Base-by-base conservation (phyloP, 768 basidiomycete genomes). In the Daedaleopsis nitida region DNA sequence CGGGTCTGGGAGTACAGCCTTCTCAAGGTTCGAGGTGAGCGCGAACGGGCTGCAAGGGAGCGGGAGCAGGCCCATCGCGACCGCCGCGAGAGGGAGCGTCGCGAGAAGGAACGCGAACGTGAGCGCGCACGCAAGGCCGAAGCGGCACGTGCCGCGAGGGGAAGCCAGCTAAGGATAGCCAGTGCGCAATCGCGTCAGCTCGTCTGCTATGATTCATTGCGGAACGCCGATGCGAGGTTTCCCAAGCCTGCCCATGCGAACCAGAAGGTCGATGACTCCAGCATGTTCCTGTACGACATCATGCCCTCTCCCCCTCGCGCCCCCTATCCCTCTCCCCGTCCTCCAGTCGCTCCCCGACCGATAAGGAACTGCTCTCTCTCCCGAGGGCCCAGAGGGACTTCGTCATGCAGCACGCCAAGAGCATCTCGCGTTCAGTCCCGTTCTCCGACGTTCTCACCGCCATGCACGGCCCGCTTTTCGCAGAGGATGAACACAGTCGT, bases 401-500 rank as follows among this genome's bases (percentile, higher is more conserved):
- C 24, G 62, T 65, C 16, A 27, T 66, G 13, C 24, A 66, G 52
- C 63, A 60, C 24, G 53, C 60, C 3, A 56, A 55, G 59, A 60
- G 51, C 39, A 43, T 66, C 24, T 66, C 59, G 45, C 75, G 76
- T 21, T 66, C 77, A 8, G 80, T 88, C 12, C 71, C 82, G 1
- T 87, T 88, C 70, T 76, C 78, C 52, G 83, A 85, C 38, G 86
- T 88, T 52, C 72, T 85, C 47, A 69, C 69, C 48, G 80, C 81
- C 68, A 86, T 88, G 83, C 77, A 81, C 44, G 86, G 86, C 5
- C 75, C 78, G 5, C 75, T 88, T 19, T 88, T 88, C 65, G 83
- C 81, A 1, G 61, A 69, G 5, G 77, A 81, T 55, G 74, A 59
- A 38, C 70, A 72, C n/a, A 50, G 19, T 11, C 57, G 54, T 17